A percentile compares a stretch with the other conserved stretches of the same genome.
phyloP scores from a whole-genome alignment of 495 filamentous ascomycete genomes.

The Podospora pseudopauciseta region DNA sequence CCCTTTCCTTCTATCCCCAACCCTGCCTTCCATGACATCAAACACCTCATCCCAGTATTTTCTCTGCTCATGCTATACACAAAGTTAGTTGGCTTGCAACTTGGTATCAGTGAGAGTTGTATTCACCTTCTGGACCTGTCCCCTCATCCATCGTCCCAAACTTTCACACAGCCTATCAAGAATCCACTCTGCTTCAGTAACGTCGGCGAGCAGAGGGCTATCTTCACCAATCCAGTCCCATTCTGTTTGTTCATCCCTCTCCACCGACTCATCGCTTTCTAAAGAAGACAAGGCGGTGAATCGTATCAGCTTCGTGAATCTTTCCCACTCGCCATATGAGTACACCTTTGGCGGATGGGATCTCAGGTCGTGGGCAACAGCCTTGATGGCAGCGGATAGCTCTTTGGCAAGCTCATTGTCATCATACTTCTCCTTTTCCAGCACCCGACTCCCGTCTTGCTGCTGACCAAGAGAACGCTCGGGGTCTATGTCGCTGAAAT shows the following conservation, averaged over 20 bases:
- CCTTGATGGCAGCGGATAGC: constrained; percentile 57
- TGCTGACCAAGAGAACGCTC: constrained; percentile 4
- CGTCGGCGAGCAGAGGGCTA: constrained; percentile 62
- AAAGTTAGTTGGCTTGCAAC: not conserved
- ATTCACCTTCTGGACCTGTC: constrained; percentile 16
- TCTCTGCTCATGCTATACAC: constrained; percentile 4
- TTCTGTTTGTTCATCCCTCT: constrained; percentile 31
- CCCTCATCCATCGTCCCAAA: constrained; percentile 41
- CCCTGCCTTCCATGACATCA: constrained; percentile 1
- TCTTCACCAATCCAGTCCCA: constrained; percentile 74
- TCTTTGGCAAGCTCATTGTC: constrained; percentile 57
- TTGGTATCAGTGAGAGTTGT: not conserved
- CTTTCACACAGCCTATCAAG: constrained; percentile 56
- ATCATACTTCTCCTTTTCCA: constrained; percentile 29
- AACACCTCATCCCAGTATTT: constrained; percentile 11
- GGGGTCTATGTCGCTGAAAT: not conserved
- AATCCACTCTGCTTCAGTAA: constrained; percentile 56
- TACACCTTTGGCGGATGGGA: constrained; percentile 54
- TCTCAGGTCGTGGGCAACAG: constrained; percentile 56
- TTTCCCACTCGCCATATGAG: constrained; percentile 68
- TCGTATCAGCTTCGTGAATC: constrained; percentile 51
- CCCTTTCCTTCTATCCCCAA: not conserved
- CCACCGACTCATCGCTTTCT: constrained; percentile 15
- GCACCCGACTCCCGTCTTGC: not conserved
- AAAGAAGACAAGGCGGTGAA: constrained; percentile 26